A percentile compares a stretch with the other conserved stretches of the same genome.
Conservation (phyloP, 129 eudicot species). For the Ambrosia trifida region DNA sequence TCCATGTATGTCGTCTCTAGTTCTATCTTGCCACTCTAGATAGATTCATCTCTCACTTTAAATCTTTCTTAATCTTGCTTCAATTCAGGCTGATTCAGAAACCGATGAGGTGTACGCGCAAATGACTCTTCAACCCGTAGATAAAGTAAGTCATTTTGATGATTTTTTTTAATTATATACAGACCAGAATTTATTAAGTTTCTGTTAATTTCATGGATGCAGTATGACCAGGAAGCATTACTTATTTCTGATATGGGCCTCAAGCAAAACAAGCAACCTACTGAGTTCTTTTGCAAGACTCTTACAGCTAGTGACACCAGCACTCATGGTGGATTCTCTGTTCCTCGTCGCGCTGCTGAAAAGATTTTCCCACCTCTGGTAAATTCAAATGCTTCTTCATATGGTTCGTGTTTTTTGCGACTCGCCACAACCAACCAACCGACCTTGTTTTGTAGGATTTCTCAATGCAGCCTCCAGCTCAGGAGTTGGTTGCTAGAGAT, state of each 20-base stretch:
- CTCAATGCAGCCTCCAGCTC: slow-evolving; percentile 96
- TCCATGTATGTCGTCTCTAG: slow-evolving; percentile 55
- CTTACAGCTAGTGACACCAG: slow-evolving; percentile 98
- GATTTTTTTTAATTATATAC: too few species aligned
- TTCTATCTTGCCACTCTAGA: not conserved
- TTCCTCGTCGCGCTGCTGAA: slow-evolving; percentile 97
- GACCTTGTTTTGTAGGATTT: slow-evolving; percentile 55
- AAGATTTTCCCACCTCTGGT: slow-evolving; percentile 94
- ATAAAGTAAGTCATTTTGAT: slow-evolving; percentile 53
- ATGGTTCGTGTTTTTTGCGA: not conserved
- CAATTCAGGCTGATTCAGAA: slow-evolving; percentile 94
- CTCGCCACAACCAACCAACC: slow-evolving; percentile 26
- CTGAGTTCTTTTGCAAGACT: slow-evolving; percentile 95
- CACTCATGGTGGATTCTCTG: slow-evolving; percentile 97
- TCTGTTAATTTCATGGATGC: slow-evolving; percentile 17
- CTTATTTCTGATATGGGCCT: slow-evolving; percentile 89
- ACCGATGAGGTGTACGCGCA: slow-evolving; percentile 98
- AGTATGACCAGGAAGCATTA: slow-evolving; percentile 92
- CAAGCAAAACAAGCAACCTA: slow-evolving; percentile 82
- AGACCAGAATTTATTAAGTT: not conserved
- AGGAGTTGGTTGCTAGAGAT: slow-evolving; percentile 85
- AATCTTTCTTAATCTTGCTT: not conserved
- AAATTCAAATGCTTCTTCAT: not conserved
- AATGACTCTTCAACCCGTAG: slow-evolving; percentile 98
- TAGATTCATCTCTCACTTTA: not conserved